These are phyloP conservation scores for Penicillium fuscoglaucum DNA, from an alignment of 2,329 filamentous ascomycete species.

Conservation along the genomic window DNA sequence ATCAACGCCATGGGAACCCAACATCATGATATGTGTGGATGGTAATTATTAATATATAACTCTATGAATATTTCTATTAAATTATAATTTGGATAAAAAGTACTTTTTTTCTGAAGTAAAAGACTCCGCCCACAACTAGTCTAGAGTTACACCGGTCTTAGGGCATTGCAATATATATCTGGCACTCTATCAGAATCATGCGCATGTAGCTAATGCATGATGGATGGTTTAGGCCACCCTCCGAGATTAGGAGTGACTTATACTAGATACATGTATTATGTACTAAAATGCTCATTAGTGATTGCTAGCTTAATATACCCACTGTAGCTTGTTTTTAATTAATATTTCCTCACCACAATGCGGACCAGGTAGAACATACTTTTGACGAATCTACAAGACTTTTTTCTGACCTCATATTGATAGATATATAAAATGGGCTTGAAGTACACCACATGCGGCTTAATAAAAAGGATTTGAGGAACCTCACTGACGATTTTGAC, in stretches of 20 bases:
- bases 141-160: background rate
- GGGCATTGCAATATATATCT: background rate
- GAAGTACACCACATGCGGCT: no score
- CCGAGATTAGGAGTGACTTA: background rate
- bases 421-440: no score
- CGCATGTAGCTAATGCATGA: background rate
- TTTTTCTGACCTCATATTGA: no score
- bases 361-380: no score
- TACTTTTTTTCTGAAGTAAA: background rate
- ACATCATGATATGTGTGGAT: background rate
- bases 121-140: no score
- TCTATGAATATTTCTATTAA: background rate
- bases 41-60: background rate
- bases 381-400: no score
- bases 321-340: no score
- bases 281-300: no score
- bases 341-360: no score
- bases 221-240: background rate
- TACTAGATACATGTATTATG: background rate
- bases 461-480: no score
- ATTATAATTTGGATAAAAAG: background rate
- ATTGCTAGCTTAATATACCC: no score
- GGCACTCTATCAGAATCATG: background rate
- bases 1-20: background rate
- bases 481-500: no score